Base-by-base conservation (phyloP, 2,329 filamentous ascomycete species). In the Monosporascus cannonballus region DNA sequence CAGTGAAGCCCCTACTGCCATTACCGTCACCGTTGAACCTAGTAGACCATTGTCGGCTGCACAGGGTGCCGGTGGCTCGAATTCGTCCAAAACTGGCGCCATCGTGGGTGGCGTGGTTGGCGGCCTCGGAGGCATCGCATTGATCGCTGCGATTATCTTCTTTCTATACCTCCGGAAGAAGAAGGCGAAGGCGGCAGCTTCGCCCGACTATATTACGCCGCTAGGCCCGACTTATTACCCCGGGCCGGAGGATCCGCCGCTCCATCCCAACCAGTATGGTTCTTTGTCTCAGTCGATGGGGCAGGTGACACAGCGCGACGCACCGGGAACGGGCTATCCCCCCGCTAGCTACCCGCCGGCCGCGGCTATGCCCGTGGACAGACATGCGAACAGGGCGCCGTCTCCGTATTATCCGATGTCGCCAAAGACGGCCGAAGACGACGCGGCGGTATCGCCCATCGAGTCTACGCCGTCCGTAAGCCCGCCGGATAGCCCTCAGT, bases 21-120 rank as follows among this genome's bases (percentile, higher is more conserved):
- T 45, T 7, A 25, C 51, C 41, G 50, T 36, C 8, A 39, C 53
- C 36, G 25, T 38, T 24, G 18, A 51, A 24, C 18, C 37, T 50
- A 22, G 3, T 20, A 15, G 9, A 17, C 30, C 53, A 2, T 24
- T 47, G 41, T 36, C 54, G 18, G 22, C 11, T 14, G 7, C 41
- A 44, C 24, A 15, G 42, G 42, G 18, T n/a, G 8, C 37, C 47
- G 45, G 18, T 47, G 49, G 45, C 46, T 52, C 55, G 15, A 25
- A 27, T 4, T 54, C 55, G 34, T 54, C 20, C 5, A 60, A 60
- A 38, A 51, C 55, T 4, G 68, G 66, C 4, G 63, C 63, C 18
- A 69, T 71, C 25, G 63, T 55, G 2, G 61, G 62, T 20, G 61
- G 64, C 15, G 58, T 61, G 5, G 51, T 64, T 22, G 64, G 63